Evolutionary conservation across 345 rosid genomes (phyloP), one percentile per base, ranked within the genome.

Genomic region (Gossypium bickii): DNA sequence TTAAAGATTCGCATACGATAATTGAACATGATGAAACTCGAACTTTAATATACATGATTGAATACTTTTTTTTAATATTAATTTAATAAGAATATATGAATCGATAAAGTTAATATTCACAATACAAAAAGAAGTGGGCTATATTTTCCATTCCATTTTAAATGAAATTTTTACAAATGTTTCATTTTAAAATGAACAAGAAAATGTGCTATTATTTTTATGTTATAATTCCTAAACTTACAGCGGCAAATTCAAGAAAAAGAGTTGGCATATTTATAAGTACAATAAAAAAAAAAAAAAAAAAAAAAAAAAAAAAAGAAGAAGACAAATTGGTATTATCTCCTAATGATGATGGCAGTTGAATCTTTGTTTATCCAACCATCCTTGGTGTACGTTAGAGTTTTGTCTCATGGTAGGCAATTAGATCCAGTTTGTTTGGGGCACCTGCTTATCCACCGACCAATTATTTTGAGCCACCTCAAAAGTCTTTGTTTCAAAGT

Each of bases 381-480:
- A 52, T 15, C 41, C 9, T 68, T 22, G 41, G 49, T 49, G 24
- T 49, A 49, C 58, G 12, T 45, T 45, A 9, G 49, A 8, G 49
- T 49, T 49, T 27, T 16, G 72, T 45, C 53, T 45, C 55, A 67
- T 7, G 70, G 18, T 51, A 25, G 57, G 60, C 13, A 20, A 43
- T 25, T 15, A 24, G 48, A 38, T 48, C 20, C 20, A 1, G 12
- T 67, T 48, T 47, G 41, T 47, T 67, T 47, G n/a, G 3, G 61
- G 20, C 34, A 38, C 56, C 20, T 47, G 27, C 27, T 24, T 56
- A 22, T 22, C 13, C 41, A 48, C 11, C 43, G 16, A 18, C 72
- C 22, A 68, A 2, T 68, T 25, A 68, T 49, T 48, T 49, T 68
- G 44, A 48, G 72, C 72, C 58, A 49, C 51, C 22, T 25, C 72